phyloP scores from a whole-genome alignment of 805 yeast species.

The Candida tammaniensis region DNA sequence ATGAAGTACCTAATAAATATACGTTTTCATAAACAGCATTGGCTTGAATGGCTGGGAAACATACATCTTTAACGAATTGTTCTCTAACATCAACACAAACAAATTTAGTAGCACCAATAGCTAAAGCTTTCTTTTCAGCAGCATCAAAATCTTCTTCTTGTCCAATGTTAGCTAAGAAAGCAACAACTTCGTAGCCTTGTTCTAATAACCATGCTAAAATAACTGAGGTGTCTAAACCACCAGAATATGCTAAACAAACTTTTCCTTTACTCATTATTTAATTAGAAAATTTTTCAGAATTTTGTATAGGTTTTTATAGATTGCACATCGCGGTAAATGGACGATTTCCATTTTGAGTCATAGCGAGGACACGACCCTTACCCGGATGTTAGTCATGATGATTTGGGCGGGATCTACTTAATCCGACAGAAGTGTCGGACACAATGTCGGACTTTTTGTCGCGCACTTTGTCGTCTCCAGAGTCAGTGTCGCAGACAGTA shows the following conservation, averaged over 20 bases:
- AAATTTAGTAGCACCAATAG: slow-evolving; percentile 95
- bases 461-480: no score
- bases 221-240: slow-evolving; percentile 97
- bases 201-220: slow-evolving; percentile 98
- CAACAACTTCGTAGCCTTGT: slow-evolving; percentile 96
- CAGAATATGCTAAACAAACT: slow-evolving; percentile 98
- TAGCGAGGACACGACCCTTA: background rate
- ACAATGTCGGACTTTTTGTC: no score
- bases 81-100: slow-evolving; percentile 92
- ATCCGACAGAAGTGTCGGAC: no score
- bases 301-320: slow-evolving; percentile 13
- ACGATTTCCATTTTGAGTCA: slow-evolving; percentile 13
- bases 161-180: slow-evolving; percentile 97
- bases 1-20: slow-evolving; percentile 92
- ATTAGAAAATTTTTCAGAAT: slow-evolving; percentile 11
- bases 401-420: no score
- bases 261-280: slow-evolving; percentile 90
- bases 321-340: slow-evolving; percentile 29
- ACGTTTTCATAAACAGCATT: slow-evolving; percentile 98
- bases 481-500: no score
- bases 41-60: slow-evolving; percentile 95
- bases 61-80: slow-evolving; percentile 91
- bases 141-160: slow-evolving; percentile 99
- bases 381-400: no score
- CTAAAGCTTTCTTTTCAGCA: slow-evolving; percentile 92